phyloP scores from a whole-genome alignment of 257 asterid species.

The Solanum chiquidenum region DNA sequence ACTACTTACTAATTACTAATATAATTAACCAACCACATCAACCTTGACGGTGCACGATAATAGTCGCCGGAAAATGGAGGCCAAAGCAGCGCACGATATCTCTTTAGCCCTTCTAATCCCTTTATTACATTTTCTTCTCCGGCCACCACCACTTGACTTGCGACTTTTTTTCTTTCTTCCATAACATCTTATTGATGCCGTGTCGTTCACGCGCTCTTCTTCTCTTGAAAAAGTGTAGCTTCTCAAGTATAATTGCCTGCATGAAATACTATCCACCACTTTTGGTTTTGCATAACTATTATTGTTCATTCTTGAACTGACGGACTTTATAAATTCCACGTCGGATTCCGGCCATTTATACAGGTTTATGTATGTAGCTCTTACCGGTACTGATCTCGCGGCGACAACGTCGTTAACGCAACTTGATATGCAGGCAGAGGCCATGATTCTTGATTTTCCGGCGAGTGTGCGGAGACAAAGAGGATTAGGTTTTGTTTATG shows the following conservation, averaged over 20 bases:
- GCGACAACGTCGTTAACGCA: constrained; percentile 31
- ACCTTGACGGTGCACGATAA: constrained; percentile 71
- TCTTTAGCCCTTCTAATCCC: constrained; percentile 35
- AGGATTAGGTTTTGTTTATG: neutral
- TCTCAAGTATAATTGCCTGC: constrained; percentile 66
- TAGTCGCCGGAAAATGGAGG: constrained; percentile 55
- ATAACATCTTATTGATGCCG: constrained; percentile 23
- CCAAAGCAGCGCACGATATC: constrained; percentile 25
- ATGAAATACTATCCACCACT: constrained; percentile 74
- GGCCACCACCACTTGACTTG: neutral
- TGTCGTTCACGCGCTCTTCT: constrained; percentile 22
- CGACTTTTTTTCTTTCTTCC: constrained; percentile 15
- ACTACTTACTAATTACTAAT: neutral
- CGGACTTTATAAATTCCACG: constrained; percentile 62
- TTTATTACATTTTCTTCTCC: neutral
- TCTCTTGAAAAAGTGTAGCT: constrained; percentile 84
- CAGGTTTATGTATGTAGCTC: constrained; percentile 62
- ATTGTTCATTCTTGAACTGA: constrained; percentile 24
- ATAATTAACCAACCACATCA: constrained; percentile 50
- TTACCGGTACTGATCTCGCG: constrained; percentile 28
- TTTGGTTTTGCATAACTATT: constrained; percentile 9
- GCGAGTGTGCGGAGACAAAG: neutral
- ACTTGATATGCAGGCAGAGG: constrained; percentile 44
- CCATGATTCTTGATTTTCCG: constrained; percentile 4
- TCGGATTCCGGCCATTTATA: constrained; percentile 94